Percentiles rank a stretch among this genome's conserved stretches.
Conservation (phyloP, 176 grass and related monocot species). For the Pontederia crassipes region DNA sequence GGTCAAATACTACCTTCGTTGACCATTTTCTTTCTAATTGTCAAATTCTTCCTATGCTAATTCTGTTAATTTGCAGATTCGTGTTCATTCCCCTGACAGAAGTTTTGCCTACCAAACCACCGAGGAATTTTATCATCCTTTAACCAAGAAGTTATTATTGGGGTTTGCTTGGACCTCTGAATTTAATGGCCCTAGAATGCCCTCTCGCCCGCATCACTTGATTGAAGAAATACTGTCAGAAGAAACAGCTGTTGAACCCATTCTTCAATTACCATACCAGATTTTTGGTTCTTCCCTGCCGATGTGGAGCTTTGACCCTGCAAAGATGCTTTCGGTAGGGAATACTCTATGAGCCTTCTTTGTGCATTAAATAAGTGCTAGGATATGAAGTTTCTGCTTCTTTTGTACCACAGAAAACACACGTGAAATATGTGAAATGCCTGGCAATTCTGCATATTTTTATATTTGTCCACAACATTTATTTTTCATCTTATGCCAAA, state of each 20-base stretch:
- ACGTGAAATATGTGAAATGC: neutral
- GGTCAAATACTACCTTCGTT: too few species aligned
- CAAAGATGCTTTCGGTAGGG: conserved; percentile 97
- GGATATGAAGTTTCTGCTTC: too few species aligned
- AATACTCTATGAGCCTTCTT: neutral
- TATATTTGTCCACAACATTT: neutral
- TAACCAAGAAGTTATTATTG: conserved; percentile 83
- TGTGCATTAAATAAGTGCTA: too few species aligned
- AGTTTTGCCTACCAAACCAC: conserved; percentile 78
- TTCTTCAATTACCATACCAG: conserved; percentile 76
- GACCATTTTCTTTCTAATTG: neutral
- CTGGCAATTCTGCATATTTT: neutral
- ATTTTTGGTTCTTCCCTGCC: conserved; percentile 98
- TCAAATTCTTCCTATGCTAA: conserved; percentile 10
- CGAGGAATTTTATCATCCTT: conserved; percentile 88
- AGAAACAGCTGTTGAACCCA: conserved; percentile 37
- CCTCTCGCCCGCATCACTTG: conserved; percentile 52
- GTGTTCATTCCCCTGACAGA: conserved; percentile 60
- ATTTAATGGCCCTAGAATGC: conserved; percentile 84
- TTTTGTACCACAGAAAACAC: too few species aligned
- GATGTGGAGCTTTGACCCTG: conserved; percentile 93
- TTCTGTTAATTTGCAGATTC: conserved; percentile 37
- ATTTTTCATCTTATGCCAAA: neutral
- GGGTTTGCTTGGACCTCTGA: conserved; percentile 90
- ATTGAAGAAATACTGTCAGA: conserved; percentile 67